Percentiles rank a stretch among this genome's conserved stretches.
phyloP scores from a whole-genome alignment of 2,329 filamentous ascomycete species.

The Aphanoascus verrucosus region DNA sequence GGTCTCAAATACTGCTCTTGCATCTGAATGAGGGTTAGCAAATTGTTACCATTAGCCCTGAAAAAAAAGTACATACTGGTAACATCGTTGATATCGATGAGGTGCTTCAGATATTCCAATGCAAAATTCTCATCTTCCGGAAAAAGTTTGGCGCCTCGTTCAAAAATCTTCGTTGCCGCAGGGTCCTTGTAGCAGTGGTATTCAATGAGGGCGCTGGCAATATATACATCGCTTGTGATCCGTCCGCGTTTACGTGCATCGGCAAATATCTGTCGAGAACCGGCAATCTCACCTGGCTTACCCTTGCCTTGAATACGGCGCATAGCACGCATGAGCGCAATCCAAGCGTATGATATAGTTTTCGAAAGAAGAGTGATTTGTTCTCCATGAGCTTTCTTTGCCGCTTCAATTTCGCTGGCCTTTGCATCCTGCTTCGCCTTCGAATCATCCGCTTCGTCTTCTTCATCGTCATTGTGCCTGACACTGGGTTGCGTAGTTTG shows the following conservation, averaged over 20 bases:
- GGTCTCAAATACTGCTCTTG: constrained; percentile 89
- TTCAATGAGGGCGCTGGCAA: constrained; percentile 84
- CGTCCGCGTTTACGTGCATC: constrained; percentile 80
- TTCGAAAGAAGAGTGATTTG: constrained; percentile 69
- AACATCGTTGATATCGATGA: constrained; percentile 83
- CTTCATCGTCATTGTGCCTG: constrained; percentile 39
- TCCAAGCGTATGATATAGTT: constrained; percentile 88
- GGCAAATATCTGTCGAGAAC: constrained; percentile 77
- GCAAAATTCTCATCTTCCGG: constrained; percentile 89
- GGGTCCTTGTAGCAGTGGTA: constrained; percentile 92
- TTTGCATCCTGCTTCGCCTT: constrained; percentile 44
- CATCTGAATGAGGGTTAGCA: constrained; percentile 51
- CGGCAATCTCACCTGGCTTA: constrained; percentile 56
- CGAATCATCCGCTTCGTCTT: constrained; percentile 37
- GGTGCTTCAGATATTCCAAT: constrained; percentile 88
- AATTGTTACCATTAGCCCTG: constrained; percentile 15
- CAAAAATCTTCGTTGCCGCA: constrained; percentile 88
- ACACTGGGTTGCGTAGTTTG: constrained; percentile 28
- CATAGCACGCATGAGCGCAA: constrained; percentile 86
- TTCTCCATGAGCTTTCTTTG: constrained; percentile 55
- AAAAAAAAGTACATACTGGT: constrained; percentile 56
- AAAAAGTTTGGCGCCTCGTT: constrained; percentile 84
- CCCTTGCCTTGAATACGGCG: constrained; percentile 81
- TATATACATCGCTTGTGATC: constrained; percentile 88
- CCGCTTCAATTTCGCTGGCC: constrained; percentile 45